These are phyloP conservation scores for Zopfia rhizophila DNA, from an alignment of 2,329 filamentous ascomycete genomes.

Conservation along the genomic window DNA sequence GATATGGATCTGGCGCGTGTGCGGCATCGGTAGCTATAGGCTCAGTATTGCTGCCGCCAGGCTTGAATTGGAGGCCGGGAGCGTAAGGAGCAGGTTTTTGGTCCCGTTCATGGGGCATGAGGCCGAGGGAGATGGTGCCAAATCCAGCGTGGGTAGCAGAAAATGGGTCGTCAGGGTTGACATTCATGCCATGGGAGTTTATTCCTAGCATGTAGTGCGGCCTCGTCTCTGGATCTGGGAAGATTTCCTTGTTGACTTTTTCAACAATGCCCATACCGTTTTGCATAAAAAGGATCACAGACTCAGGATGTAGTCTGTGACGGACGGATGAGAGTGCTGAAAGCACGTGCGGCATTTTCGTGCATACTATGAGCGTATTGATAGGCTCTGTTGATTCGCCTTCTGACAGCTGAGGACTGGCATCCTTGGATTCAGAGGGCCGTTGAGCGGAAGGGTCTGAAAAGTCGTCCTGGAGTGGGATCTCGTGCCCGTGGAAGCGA, in stretches of 20 bases:
- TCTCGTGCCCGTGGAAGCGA: conserved; percentile 52
- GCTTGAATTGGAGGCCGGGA: conserved; percentile 24
- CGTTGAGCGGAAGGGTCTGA: conserved; percentile 13
- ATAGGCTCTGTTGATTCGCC: conserved; percentile 63
- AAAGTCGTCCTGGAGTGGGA: conserved; percentile 10
- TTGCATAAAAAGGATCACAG: conserved; percentile 79
- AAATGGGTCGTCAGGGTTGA: conserved; percentile 57
- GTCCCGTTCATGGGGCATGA: conserved; percentile 56
- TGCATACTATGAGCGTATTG: conserved; percentile 78
- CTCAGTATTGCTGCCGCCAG: not conserved
- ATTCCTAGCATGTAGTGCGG: conserved; percentile 82
- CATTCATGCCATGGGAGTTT: conserved; percentile 67
- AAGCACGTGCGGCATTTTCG: conserved; percentile 77
- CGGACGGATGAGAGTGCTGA: conserved; percentile 73
- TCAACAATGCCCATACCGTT: conserved; percentile 89
- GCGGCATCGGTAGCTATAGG: conserved; percentile 13
- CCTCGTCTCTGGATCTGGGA: conserved; percentile 70
- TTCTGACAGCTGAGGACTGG: conserved; percentile 15
- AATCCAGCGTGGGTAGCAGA: conserved; percentile 67
- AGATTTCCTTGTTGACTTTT: conserved; percentile 75
- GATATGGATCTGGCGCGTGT: conserved; percentile 26
- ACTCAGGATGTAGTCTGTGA: conserved; percentile 72
- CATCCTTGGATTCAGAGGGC: conserved; percentile 8
- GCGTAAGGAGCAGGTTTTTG: conserved; percentile 38
- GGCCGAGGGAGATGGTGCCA: conserved; percentile 67